Base-by-base conservation (phyloP, 345 rosid species). In the Salix suchowensis region DNA sequence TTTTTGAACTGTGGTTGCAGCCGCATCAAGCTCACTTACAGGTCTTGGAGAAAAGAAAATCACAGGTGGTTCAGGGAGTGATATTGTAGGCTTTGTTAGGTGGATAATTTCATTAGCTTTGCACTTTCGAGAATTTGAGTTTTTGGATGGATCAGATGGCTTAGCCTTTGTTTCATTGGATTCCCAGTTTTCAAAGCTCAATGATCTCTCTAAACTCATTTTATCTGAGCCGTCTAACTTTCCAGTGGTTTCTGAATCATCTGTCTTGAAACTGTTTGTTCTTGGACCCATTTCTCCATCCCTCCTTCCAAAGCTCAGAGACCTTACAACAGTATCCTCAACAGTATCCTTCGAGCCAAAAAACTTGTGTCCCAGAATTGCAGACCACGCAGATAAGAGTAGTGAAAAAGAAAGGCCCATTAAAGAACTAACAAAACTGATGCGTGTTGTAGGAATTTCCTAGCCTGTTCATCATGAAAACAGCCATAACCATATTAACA, bases 41-140 rank as follows among this genome's bases (percentile, higher is more conserved):
- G 91, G 96, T 77, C 86, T 86, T 14, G 95, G 96, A 44, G 96
- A 89, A 58, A 83, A 81, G 58, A 84, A 77, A 30, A 80, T 74
- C 71, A 82, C 70, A 16, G 68, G 44, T 42, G 89, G 87, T 42
- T 80, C 74, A 80, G 90, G 93, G 6, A 89, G 77, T 76, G 14
- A 36, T 19, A 91, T 71, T 36, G 76, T 84, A 4, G 93, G 93
- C 80, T 82, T 87, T 1, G 46, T 78, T 48, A 85, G 78, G 60
- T 82, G 83, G 26, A 83, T 39, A 65, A 75, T 78, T 66, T 70
- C 82, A 26, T 74, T 82, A 44, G 40, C 65, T 65, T 84, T 73
- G 37, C 74, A 72, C 34, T 39, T 79, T 60, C 73, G 66, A 55
- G 69, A 19, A 81, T 65, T 5, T 70, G 64, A 26, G n/a, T 42